These are phyloP conservation scores for Calonectria montana DNA, from an alignment of 2,329 filamentous ascomycete genomes.

Conservation along the genomic window DNA sequence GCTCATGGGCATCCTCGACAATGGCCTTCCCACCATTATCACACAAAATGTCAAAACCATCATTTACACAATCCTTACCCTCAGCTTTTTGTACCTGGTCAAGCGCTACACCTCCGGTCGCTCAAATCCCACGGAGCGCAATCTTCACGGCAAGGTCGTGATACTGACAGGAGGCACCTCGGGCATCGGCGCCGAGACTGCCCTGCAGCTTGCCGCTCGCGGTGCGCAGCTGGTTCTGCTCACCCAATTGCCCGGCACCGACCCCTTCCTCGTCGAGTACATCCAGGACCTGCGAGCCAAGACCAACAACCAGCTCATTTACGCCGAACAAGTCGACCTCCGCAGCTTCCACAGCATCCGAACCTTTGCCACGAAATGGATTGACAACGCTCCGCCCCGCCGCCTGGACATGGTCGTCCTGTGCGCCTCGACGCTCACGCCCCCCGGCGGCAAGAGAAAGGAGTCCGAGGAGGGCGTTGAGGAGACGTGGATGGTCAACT, in stretches of 20 bases:
- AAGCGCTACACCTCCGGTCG: constrained; percentile 86
- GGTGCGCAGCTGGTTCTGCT: constrained; percentile 93
- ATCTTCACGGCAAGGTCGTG: constrained; percentile 93
- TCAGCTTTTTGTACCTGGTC: constrained; percentile 55
- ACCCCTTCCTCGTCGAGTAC: constrained; percentile 92
- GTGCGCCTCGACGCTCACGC: constrained; percentile 82
- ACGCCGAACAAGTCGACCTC: constrained; percentile 94
- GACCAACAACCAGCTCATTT: constrained; percentile 88
- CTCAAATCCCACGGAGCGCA: constrained; percentile 78
- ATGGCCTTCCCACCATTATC: constrained; percentile 63
- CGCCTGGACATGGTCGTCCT: constrained; percentile 92
- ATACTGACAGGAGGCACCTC: constrained; percentile 96
- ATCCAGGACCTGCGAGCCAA: constrained; percentile 85
- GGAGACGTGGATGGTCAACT: constrained; percentile 94
- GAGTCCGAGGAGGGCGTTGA: constrained; percentile 85
- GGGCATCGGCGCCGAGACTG: constrained; percentile 85
- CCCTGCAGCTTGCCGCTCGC: constrained; percentile 78
- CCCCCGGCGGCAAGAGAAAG: constrained; percentile 68
- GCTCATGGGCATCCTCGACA: constrained; percentile 56
- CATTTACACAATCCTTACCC: constrained; percentile 50
- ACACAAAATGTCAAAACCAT: constrained; percentile 57
- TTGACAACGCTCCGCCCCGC: constrained; percentile 91
- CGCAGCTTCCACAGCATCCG: constrained; percentile 90
- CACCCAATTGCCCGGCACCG: constrained; percentile 82
- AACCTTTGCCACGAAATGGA: constrained; percentile 95